These are phyloP conservation scores for Neofusicoccum ribis DNA, from an alignment of 2,329 filamentous ascomycete species.

Conservation along the genomic window DNA sequence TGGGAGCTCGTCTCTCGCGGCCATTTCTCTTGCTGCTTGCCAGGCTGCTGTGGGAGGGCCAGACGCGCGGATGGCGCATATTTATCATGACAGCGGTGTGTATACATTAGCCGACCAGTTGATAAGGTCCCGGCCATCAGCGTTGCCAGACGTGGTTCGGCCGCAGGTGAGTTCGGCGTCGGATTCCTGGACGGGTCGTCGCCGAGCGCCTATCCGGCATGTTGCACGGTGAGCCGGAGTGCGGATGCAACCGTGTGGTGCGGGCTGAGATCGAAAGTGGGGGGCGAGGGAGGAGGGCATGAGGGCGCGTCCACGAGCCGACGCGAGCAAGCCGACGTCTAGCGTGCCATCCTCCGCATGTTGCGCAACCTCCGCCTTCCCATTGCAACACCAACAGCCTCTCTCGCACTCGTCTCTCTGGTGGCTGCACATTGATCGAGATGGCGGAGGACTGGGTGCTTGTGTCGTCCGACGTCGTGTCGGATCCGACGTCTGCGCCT, in stretches of 20 bases:
- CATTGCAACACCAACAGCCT: background rate
- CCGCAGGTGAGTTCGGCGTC: background rate
- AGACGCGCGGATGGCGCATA: background rate
- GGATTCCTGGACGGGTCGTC: background rate
- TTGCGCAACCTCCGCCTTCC: background rate
- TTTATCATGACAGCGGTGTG: background rate
- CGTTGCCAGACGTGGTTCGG: too few species aligned
- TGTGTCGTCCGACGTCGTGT: background rate
- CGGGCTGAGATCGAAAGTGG: conserved; percentile 2
- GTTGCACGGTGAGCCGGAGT: background rate
- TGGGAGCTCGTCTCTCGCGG: background rate
- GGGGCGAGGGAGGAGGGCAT: background rate
- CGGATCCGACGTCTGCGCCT: background rate
- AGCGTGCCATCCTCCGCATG: background rate
- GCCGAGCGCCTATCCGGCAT: background rate
- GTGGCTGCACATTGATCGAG: too few species aligned
- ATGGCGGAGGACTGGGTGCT: conserved; percentile 15
- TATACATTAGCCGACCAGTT: background rate
- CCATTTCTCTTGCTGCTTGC: background rate
- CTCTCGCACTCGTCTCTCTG: too few species aligned
- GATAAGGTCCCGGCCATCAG: background rate
- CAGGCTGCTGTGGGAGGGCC: too few species aligned
- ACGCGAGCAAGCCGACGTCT: background rate
- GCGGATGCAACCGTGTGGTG: background rate
- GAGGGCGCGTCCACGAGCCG: background rate